Evolutionary conservation across 2,329 filamentous ascomycete species (phyloP).

Genomic region (Paecilomyces formosus): DNA sequence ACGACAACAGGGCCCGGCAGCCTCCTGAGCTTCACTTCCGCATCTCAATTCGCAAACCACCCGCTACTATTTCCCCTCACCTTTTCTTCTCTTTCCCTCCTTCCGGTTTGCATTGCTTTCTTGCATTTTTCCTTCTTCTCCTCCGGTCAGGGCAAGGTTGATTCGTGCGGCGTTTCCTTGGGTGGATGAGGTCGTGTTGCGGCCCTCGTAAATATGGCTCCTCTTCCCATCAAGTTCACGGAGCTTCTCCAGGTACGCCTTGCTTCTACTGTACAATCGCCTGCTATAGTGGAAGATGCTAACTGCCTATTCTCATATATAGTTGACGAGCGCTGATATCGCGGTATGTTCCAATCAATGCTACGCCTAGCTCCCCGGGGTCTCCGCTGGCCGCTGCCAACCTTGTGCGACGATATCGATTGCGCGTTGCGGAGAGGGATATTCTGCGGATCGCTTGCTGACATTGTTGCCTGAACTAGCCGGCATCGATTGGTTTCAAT

Average conservation of each 20-base stretch:
- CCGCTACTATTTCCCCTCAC: constrained; percentile 7
- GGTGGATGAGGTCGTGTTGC: constrained; percentile 36
- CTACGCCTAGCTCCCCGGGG: constrained; percentile 11
- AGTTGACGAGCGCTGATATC: constrained; percentile 49
- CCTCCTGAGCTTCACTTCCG: constrained; percentile 35
- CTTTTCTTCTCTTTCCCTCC: constrained; percentile 12
- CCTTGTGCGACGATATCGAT: not conserved
- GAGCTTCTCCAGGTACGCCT: constrained; percentile 71
- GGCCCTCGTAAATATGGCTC: constrained; percentile 45
- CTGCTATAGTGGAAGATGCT: constrained; percentile 5
- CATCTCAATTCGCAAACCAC: constrained; percentile 15
- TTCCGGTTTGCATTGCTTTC: constrained; percentile 4
- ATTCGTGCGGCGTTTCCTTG: constrained; percentile 30
- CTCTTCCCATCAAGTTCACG: constrained; percentile 85
- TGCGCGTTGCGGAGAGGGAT: not conserved
- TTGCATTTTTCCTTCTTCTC: constrained; percentile 11
- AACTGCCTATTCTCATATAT: constrained; percentile 28
- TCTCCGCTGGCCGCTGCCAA: not conserved
- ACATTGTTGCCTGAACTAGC: constrained; percentile 35
- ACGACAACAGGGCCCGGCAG: constrained; percentile 21
- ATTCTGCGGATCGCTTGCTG: not conserved
- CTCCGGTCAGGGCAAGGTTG: constrained; percentile 13
- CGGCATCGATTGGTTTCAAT: constrained; percentile 74
- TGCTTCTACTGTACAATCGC: constrained; percentile 27
- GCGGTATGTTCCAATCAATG: constrained; percentile 38